A percentile compares a stretch with the other conserved stretches of the same genome.
Evolutionary conservation across 1,139 yeast species (phyloP).

Genomic region (Kluyveromyces sp.): DNA sequence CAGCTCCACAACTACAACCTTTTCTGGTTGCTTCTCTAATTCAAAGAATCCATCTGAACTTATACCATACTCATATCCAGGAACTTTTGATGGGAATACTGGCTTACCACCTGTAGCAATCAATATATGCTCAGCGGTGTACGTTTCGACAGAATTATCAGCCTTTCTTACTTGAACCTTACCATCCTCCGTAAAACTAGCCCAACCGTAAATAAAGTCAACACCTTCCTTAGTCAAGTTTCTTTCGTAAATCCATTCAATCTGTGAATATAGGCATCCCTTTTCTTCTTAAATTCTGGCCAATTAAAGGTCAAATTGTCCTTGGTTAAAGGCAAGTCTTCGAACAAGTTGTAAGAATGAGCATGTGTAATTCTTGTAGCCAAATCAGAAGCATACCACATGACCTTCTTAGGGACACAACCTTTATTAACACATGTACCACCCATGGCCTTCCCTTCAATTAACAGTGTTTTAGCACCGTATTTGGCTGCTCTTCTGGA

Average conservation of each 20-base stretch:
- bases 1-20: conserved; percentile 93
- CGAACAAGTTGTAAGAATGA: conserved; percentile 68
- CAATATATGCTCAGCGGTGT: conserved; percentile 73
- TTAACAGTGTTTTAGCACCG: conserved; percentile 79
- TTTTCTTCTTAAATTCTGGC: conserved; percentile 68
- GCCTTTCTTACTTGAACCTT: conserved; percentile 67
- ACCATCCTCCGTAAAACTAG: conserved; percentile 61
- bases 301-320: conserved; percentile 55
- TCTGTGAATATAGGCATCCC: conserved; percentile 84
- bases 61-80: conserved; percentile 78
- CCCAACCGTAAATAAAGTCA: conserved; percentile 82
- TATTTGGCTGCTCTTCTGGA: conserved; percentile 93
- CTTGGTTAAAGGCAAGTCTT: conserved; percentile 46
- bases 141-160: conserved; percentile 49
- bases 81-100: conserved; percentile 53
- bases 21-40: conserved; percentile 72
- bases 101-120: conserved; percentile 95
- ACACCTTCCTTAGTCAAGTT: conserved; percentile 86
- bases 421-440: conserved; percentile 99
- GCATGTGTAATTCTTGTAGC: conserved; percentile 72
- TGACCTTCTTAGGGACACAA: conserved; percentile 96
- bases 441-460: conserved; percentile 79
- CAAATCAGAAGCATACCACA: conserved; percentile 95
- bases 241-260: conserved; percentile 84
- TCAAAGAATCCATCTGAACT: conserved; percentile 90